These are phyloP conservation scores for Neostapfia colusana DNA, from an alignment of 176 grass and related monocot genomes.

Conservation along the genomic window DNA sequence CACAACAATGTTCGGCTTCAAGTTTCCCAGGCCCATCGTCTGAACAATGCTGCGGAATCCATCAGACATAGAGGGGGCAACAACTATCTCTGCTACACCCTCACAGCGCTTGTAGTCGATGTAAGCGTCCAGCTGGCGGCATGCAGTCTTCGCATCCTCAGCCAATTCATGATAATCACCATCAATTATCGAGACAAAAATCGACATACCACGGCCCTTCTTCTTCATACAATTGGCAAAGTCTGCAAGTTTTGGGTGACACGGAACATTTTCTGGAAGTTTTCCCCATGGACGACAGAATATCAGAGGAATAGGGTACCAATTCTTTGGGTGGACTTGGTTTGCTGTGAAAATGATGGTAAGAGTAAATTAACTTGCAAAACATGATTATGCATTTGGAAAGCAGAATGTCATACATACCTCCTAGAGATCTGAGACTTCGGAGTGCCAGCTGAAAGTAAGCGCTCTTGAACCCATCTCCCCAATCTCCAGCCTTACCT, in stretches of 20 bases:
- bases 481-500: slow-evolving; percentile 98
- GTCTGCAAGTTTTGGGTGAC: slow-evolving; percentile 97
- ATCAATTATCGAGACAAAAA: slow-evolving; percentile 90
- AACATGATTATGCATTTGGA: slow-evolving; percentile 27
- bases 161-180: slow-evolving; percentile 92
- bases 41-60: slow-evolving; percentile 88
- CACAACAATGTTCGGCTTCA: slow-evolving; percentile 97
- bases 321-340: slow-evolving; percentile 99
- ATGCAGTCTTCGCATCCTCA: slow-evolving; percentile 89
- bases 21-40: slow-evolving; percentile 95
- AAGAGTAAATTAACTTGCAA: slow-evolving; percentile 28
- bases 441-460: slow-evolving; percentile 95
- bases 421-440: slow-evolving; percentile 94
- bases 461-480: slow-evolving; percentile 98
- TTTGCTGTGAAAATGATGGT: slow-evolving; percentile 58
- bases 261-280: slow-evolving; percentile 93
- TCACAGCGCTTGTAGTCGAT: slow-evolving; percentile 96
- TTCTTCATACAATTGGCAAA: slow-evolving; percentile 99
- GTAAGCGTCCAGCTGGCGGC: slow-evolving; percentile 78
- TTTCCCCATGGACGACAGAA: slow-evolving; percentile 99
- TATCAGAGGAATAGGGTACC: slow-evolving; percentile 96
- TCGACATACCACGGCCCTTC: slow-evolving; percentile 96
- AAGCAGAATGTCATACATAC: slow-evolving; percentile 49
- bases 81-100: slow-evolving; percentile 91
- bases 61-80: slow-evolving; percentile 89